These are phyloP conservation scores for Przewalskia tangutica DNA, from an alignment of 257 asterid species.

Conservation along the genomic window DNA sequence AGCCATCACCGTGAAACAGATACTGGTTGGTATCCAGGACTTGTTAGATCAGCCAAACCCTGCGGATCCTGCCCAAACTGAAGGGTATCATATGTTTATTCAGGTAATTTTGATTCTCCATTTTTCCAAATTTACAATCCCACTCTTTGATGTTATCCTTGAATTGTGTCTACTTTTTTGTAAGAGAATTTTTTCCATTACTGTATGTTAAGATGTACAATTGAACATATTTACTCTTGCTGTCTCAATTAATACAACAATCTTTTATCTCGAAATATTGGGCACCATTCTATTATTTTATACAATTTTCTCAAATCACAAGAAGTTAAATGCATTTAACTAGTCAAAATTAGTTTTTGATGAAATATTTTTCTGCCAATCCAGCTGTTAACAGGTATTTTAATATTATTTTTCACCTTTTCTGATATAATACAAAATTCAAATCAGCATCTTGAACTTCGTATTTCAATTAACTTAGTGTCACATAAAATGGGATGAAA, in stretches of 20 bases:
- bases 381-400: background rate
- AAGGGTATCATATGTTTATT: slow-evolving; percentile 29
- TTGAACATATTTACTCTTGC: background rate
- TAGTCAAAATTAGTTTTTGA: background rate
- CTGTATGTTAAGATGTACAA: background rate
- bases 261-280: background rate
- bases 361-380: background rate
- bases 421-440: background rate
- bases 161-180: background rate
- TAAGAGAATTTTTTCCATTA: background rate
- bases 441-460: background rate
- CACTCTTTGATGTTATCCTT: background rate
- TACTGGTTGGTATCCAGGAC: slow-evolving; percentile 27
- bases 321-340: background rate
- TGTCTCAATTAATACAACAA: background rate
- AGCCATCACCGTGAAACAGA: slow-evolving; percentile 31
- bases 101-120: slow-evolving; percentile 14
- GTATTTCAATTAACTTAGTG: background rate
- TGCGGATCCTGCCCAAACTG: slow-evolving; percentile 30
- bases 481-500: background rate
- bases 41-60: slow-evolving; percentile 26
- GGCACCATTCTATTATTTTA: background rate
- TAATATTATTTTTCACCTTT: background rate
- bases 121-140: background rate
- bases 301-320: background rate